These are phyloP conservation scores for Suzukiozyma palmioleophila DNA, from an alignment of 1,139 yeast genomes.

Conservation along the genomic window DNA sequence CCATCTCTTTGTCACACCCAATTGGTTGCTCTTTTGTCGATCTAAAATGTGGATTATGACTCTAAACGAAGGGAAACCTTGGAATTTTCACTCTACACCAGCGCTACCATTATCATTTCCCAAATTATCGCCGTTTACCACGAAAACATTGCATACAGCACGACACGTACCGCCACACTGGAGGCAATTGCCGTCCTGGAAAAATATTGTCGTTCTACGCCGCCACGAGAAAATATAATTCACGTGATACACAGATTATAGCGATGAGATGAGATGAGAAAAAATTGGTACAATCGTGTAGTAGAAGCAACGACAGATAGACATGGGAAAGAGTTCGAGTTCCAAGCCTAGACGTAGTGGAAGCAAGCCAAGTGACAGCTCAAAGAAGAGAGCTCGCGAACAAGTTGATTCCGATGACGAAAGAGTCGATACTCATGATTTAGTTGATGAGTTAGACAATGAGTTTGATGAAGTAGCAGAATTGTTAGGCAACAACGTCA, in stretches of 20 bases:
- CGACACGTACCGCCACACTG: too few species aligned
- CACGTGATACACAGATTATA: too few species aligned
- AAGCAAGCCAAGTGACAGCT: background rate
- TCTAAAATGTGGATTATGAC: background rate
- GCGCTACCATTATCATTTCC: too few species aligned
- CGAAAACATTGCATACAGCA: too few species aligned
- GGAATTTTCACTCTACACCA: background rate
- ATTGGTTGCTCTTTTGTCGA: background rate
- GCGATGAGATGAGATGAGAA: conserved; percentile 24
- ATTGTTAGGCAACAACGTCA: conserved; percentile 41
- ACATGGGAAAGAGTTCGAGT: conserved; percentile 10
- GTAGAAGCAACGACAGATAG: background rate
- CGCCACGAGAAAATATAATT: too few species aligned
- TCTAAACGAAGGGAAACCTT: background rate
- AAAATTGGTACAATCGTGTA: conserved; percentile 5
- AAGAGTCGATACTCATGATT: conserved; percentile 35
- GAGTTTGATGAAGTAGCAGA: conserved; percentile 56
- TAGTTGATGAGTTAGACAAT: conserved; percentile 46
- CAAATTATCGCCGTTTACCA: background rate
- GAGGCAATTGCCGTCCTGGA: too few species aligned
- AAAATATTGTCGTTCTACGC: too few species aligned
- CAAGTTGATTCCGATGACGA: conserved; percentile 18
- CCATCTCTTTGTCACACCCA: conserved; percentile 18
- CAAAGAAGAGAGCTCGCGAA: conserved; percentile 11
- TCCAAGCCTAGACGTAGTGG: conserved; percentile 2